Evolutionary conservation across 352 stramenopile species (phyloP).

Genomic region (Pythium rhizo-oryzae): DNA sequence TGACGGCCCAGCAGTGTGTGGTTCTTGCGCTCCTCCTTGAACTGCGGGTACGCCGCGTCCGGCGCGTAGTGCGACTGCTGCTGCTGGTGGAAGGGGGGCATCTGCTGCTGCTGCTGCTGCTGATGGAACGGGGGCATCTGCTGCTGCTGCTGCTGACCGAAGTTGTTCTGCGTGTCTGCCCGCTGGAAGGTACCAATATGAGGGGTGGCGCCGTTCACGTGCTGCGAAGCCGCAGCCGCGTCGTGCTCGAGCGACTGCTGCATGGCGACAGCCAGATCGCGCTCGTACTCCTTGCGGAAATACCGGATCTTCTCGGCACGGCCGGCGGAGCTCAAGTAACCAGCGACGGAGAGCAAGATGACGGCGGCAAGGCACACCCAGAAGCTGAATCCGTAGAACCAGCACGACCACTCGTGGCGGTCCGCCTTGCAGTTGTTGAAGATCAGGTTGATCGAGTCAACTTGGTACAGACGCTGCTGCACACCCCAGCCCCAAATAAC

Average conservation of each 20-base stretch:
- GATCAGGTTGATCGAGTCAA: conserved; percentile 77
- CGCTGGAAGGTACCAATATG: conserved; percentile 21
- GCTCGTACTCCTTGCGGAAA: conserved; percentile 84
- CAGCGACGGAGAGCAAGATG: conserved; percentile 75
- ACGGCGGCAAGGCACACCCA: conserved; percentile 84
- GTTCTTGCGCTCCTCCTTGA: conserved; percentile 69
- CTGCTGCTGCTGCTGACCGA: conserved; percentile 11
- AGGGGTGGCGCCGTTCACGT: conserved; percentile 24
- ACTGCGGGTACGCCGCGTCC: conserved; percentile 61
- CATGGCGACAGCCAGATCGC: conserved; percentile 71
- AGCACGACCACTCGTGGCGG: conserved; percentile 72
- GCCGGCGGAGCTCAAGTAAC: conserved; percentile 79
- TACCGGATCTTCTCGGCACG: conserved; percentile 85
- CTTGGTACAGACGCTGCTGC: conserved; percentile 78
- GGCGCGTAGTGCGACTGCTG: conserved; percentile 27
- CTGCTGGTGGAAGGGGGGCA: conserved; percentile 16
- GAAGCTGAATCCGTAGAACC: conserved; percentile 89
- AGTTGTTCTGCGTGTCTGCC: conserved; percentile 19
- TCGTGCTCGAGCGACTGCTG: conserved; percentile 74
- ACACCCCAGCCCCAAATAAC: conserved; percentile 81
- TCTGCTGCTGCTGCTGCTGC: conserved; percentile 4
- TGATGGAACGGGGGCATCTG: conserved; percentile 14
- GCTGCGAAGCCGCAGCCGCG: conserved; percentile 30
- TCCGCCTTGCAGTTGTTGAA: conserved; percentile 78
- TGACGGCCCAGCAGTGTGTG: conserved; percentile 66